phyloP scores from a whole-genome alignment of 495 filamentous ascomycete species.

The Elasticomyces elasticus region DNA sequence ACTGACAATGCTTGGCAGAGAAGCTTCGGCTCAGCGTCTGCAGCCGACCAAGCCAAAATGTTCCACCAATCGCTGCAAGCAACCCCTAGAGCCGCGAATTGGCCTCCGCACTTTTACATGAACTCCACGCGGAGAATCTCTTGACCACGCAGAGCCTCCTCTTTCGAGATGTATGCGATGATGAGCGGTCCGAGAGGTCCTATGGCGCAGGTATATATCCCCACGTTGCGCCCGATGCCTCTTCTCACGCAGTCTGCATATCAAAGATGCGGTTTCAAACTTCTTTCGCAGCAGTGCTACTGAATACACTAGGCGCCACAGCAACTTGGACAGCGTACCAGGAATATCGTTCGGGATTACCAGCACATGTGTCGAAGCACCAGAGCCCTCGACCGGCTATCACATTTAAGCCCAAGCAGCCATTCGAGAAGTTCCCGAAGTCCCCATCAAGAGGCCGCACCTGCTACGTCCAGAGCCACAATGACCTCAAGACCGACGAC shows the following conservation, averaged over 20 bases:
- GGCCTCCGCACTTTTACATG: neutral
- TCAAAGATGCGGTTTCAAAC: slow-evolving; percentile 4
- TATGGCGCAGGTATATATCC: slow-evolving; percentile 4
- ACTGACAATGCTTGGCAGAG: no score
- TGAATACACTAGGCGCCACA: slow-evolving; percentile 1
- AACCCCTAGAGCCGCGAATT: no score
- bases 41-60: no score
- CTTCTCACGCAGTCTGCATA: neutral
- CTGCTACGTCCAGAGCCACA: slow-evolving; percentile 28
- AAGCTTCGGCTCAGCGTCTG: no score
- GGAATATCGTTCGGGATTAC: slow-evolving; percentile 8
- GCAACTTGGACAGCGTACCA: slow-evolving; percentile 13
- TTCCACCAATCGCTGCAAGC: no score
- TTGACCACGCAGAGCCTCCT: neutral
- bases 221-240: neutral
- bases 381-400: neutral
- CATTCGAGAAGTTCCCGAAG: slow-evolving; percentile 16
- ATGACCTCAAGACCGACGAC: slow-evolving; percentile 45
- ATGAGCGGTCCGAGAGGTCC: neutral
- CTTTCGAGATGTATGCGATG: neutral
- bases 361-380: slow-evolving; percentile 2
- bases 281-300: slow-evolving; percentile 1
- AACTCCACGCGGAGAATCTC: slow-evolving; percentile 7
- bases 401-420: slow-evolving; percentile 12
- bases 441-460: slow-evolving; percentile 19